A percentile compares a stretch with the other conserved stretches of the same genome.
Conservation (phyloP, 176 grass and related monocot genomes). For the Microstegium vimineum region DNA sequence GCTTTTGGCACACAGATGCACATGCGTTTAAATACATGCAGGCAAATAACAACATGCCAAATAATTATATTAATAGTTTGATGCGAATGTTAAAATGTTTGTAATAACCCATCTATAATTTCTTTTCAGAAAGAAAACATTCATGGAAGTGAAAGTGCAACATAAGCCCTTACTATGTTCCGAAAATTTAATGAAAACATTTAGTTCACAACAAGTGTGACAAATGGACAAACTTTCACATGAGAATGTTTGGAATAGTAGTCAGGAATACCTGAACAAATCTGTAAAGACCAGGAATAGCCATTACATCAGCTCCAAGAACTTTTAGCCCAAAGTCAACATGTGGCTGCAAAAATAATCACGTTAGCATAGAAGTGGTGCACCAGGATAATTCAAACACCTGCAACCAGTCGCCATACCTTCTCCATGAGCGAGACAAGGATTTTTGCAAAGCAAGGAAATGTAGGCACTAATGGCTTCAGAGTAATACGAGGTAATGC, state of each 20-base stretch:
- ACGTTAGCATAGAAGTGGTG: conserved; percentile 14
- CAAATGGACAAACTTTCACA: conserved; percentile 16
- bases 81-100: background rate
- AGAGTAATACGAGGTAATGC: conserved; percentile 85
- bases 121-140: background rate
- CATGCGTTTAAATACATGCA: background rate
- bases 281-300: conserved; percentile 94
- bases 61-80: conserved; percentile 1
- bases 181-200: conserved; percentile 1
- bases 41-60: background rate
- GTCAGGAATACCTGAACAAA: conserved; percentile 65
- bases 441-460: conserved; percentile 95
- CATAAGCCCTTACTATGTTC: background rate
- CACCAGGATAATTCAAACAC: background rate
- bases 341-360: conserved; percentile 73
- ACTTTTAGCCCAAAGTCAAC: conserved; percentile 98
- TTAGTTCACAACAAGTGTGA: conserved; percentile 10
- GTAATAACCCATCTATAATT: background rate
- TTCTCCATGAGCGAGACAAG: conserved; percentile 90
- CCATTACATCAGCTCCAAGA: conserved; percentile 89
- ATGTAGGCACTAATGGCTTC: conserved; percentile 80
- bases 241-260: background rate
- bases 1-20: background rate
- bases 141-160: background rate
- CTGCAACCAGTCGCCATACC: conserved; percentile 35